phyloP scores from a whole-genome alignment of 192 early-diverging fungal species.

The Rhizophagus sp. region DNA sequence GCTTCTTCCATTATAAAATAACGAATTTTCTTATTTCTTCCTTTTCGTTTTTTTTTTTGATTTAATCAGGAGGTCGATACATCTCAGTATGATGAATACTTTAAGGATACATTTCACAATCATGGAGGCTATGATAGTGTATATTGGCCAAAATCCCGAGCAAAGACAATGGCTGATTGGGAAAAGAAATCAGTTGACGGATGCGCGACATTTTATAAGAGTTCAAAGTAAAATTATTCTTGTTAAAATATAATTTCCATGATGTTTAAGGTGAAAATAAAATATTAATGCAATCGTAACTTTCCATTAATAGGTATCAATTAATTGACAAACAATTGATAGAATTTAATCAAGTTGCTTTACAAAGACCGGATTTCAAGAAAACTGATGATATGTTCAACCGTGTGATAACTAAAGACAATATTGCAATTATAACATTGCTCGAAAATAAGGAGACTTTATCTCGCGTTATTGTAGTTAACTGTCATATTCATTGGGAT shows the following conservation, averaged over 20 bases:
- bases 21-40: constrained; percentile 12
- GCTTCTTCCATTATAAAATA: constrained; percentile 20
- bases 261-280: background rate
- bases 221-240: constrained; percentile 61
- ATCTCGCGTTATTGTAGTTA: constrained; percentile 74
- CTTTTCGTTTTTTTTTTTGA: background rate
- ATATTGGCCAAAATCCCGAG: constrained; percentile 93
- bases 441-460: constrained; percentile 82
- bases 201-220: constrained; percentile 92
- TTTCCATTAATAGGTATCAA: constrained; percentile 61
- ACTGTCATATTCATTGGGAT: constrained; percentile 95
- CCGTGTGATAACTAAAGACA: constrained; percentile 97
- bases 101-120: constrained; percentile 69
- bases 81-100: constrained; percentile 85
- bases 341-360: constrained; percentile 93
- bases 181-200: constrained; percentile 89
- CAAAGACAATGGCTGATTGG: constrained; percentile 90
- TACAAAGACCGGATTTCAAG: constrained; percentile 84
- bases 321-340: constrained; percentile 83
- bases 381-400: constrained; percentile 94
- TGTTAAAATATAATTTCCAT: constrained; percentile 19
- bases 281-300: background rate
- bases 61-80: constrained; percentile 80
- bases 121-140: constrained; percentile 85
- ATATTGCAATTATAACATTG: constrained; percentile 82